These are phyloP conservation scores for Rhazya stricta DNA, from an alignment of 257 asterid species.

Conservation along the genomic window DNA sequence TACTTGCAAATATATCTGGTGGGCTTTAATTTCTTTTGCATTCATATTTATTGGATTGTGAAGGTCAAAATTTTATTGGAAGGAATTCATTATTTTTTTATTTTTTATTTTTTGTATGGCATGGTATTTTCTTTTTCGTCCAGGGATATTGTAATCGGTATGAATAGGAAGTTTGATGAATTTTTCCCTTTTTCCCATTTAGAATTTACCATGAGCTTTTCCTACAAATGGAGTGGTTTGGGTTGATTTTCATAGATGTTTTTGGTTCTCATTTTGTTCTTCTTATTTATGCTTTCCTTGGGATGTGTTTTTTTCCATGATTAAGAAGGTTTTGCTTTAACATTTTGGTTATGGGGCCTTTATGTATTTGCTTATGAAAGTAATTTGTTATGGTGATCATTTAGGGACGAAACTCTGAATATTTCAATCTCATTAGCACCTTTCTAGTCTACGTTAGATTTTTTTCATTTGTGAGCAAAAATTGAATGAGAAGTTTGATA, in stretches of 20 bases:
- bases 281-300: neutral
- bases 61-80: neutral
- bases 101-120: no score
- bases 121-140: no score
- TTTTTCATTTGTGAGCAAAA: no score
- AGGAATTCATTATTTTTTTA: no score
- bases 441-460: no score
- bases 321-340: neutral
- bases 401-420: neutral
- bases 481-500: no score
- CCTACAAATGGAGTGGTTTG: neutral
- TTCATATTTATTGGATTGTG: neutral
- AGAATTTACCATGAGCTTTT: neutral
- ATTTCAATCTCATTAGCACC: neutral
- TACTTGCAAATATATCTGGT: neutral
- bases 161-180: neutral
- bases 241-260: neutral
- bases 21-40: neutral
- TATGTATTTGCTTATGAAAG: no score
- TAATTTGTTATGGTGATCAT: neutral
- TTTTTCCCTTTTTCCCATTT: no score
- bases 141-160: no score
- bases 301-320: neutral
- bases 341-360: neutral
- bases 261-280: neutral